Conservation (phyloP, 345 rosid genomes). For the Gossypium rotundifolium region DNA sequence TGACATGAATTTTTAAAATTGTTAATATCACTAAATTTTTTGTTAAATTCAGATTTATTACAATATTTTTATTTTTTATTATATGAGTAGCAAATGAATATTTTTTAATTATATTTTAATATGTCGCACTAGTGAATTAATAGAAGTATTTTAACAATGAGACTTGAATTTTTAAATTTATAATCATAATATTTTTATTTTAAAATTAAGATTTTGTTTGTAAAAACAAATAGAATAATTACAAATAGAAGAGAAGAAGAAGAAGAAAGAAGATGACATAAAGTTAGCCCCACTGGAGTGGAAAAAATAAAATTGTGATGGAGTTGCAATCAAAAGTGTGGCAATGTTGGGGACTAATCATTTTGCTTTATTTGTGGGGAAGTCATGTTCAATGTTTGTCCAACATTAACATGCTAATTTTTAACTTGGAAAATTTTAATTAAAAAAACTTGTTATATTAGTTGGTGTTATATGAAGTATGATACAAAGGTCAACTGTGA, state of each 20-base stretch:
- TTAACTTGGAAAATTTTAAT: not conserved
- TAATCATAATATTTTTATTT: no score
- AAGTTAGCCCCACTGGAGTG: conserved; percentile 15
- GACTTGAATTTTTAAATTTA: no score
- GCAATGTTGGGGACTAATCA: conserved; percentile 15
- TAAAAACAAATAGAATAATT: not conserved
- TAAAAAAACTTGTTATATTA: no score
- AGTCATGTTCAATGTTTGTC: not conserved
- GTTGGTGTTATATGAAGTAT: no score
- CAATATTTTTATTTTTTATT: accelerated
- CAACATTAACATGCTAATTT: not conserved
- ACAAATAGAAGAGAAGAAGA: not conserved
- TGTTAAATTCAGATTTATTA: no score
- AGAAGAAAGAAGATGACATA: not conserved
- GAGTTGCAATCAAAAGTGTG: conserved; percentile 26
- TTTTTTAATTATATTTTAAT: no score
- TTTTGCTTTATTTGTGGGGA: conserved; percentile 25
- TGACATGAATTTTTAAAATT: no score
- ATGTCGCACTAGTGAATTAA: no score
- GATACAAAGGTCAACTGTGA: not conserved
- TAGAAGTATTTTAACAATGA: no score
- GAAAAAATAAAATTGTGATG: not conserved
- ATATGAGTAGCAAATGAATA: accelerated
- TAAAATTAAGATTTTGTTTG: no score
- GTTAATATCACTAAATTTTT: accelerated